Evolutionary conservation across 228 moss, liverwort and hornwort species (phyloP), one percentile per base, ranked within the genome.

Genomic region (Sphagnum magellanicum): DNA sequence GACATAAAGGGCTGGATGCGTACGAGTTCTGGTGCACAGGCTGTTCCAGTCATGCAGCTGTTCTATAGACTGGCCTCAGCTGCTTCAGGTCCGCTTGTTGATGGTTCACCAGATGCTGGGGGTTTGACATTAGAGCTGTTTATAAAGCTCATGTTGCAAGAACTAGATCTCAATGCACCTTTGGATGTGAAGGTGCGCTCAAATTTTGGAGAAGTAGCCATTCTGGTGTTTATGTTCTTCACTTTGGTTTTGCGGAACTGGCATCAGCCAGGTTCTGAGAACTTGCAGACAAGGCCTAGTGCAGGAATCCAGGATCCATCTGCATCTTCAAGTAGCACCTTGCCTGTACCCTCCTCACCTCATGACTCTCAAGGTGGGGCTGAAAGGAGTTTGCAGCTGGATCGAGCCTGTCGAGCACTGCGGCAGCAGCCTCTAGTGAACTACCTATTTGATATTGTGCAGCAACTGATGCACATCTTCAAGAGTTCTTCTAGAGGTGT

Each of bases 1-100:
- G 89, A 94, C 74, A 94, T 90, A 16, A 85, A 94, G 72, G 98
- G 98, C n/a, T 98, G 98, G 98, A 94, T 94, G 98, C 92, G 89
- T 74, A 74, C 87, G 50, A 87, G 90, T 71, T 86, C 98, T 62
- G 98, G 98, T 64, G 88, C 98, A 61, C 90, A 98, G 80, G 98
- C 98, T 71, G 83, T 94, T 46, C 93, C 98, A 61, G 90, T 94
- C 63, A 98, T 98, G 98, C 98, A 98, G 77, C 72, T 98, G n/a
- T 98, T 92, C 64, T 98, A 98, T 58, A 92, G 98, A 71, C 78
- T 98, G 81, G 98, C 98, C 51, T 98, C 98, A 78, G 92, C 94
- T 73, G 68, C 90, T 48, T 92, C 98, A 55, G 98, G 98, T 70
- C 97, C 97, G 52, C 84, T 98, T 52, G 88, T 94, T 53, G 93